Evolutionary conservation across 2,329 filamentous ascomycete genomes (phyloP), one percentile per base, ranked within the genome.

Genomic region (Rachicladosporium sp.): DNA sequence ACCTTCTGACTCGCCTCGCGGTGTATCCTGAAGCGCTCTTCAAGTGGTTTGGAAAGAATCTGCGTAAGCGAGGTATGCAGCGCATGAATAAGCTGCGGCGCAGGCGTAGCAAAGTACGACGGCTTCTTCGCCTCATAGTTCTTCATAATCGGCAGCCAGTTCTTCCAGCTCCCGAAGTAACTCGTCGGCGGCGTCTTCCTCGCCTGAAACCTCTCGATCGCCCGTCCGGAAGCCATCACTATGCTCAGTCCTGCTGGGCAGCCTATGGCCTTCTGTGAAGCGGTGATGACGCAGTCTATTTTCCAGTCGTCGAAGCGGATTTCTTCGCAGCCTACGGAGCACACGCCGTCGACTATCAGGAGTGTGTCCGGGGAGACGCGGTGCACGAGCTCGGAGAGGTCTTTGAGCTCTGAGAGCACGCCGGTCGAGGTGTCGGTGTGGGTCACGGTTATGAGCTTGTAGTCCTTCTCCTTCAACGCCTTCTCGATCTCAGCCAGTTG

Each of bases 71-170:
- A 75, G 6, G 88, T 94, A 71, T 98, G 82, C 29, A 98, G 75
- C 35, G 91, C 91, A 63, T 83, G 89, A 51, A 98, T 73, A 37
- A 98, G 76, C 65, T 98, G 91, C 10, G 91, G 91, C 4, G 88
- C 87, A 1, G 91, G 91, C 1, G 91, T 98, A 30, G 91, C 91
- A 58, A 98, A 98, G 71, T 98, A 98, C 2, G 87, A 93, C 30
- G 91, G 78, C 69, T 96, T 98, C 70, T 88, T 86, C 48, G 86
- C 85, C 68, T 98, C 91, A 65, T 98, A 98, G 68, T 95, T 96
- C 68, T 91, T 79, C 89, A 98, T 96, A 64, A 98, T 82, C 8
- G 89, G 89, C 42, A 88, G 69, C 91, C 91, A 98, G 67, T 96
- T 96, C 72, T 87, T 88, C 71, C 95, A 85, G 9, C 84, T 93